Percentiles rank a stretch among this genome's conserved stretches.
phyloP scores from a whole-genome alignment of 2,329 filamentous ascomycete species.

The Parafenestella ontariensis region DNA sequence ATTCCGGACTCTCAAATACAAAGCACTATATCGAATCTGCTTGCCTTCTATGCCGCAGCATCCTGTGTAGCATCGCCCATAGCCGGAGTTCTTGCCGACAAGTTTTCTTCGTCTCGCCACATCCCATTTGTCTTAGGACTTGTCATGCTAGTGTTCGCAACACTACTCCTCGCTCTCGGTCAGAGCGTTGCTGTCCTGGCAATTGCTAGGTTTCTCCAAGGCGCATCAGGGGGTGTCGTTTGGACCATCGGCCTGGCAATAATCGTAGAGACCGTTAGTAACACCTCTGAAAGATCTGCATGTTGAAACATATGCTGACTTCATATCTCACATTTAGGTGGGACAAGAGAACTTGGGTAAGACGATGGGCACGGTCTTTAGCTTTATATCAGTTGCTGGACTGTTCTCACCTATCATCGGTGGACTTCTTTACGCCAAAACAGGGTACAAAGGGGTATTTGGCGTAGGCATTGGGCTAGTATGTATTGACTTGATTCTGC shows the following conservation, averaged over 20 bases:
- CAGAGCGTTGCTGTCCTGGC: conserved; percentile 57
- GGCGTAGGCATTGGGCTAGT: conserved; percentile 63
- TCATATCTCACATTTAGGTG: too few species aligned
- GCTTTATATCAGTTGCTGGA: conserved; percentile 65
- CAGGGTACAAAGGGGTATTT: conserved; percentile 66
- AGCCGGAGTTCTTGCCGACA: conserved; percentile 64
- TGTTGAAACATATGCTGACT: too few species aligned
- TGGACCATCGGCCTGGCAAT: conserved; percentile 67
- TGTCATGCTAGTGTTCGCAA: conserved; percentile 60
- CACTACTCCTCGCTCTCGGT: conserved; percentile 62
- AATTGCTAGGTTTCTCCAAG: conserved; percentile 64
- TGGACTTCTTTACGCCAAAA: conserved; percentile 65
- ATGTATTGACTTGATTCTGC: conserved; percentile 65
- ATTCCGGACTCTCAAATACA: conserved; percentile 60
- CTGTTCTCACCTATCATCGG: conserved; percentile 66
- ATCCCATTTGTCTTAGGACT: conserved; percentile 66
- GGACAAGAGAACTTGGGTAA: conserved; percentile 65
- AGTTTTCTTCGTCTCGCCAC: conserved; percentile 57
- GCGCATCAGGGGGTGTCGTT: conserved; percentile 64
- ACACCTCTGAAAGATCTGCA: too few species aligned
- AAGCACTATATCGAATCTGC: conserved; percentile 59
- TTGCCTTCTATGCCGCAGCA: conserved; percentile 63
- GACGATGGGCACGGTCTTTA: conserved; percentile 67
- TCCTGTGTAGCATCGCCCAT: conserved; percentile 60
- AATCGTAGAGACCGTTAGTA: conserved; percentile 65